These are phyloP conservation scores for Silene uniflora DNA, from an alignment of 148 eudicot genomes.

Conservation along the genomic window DNA sequence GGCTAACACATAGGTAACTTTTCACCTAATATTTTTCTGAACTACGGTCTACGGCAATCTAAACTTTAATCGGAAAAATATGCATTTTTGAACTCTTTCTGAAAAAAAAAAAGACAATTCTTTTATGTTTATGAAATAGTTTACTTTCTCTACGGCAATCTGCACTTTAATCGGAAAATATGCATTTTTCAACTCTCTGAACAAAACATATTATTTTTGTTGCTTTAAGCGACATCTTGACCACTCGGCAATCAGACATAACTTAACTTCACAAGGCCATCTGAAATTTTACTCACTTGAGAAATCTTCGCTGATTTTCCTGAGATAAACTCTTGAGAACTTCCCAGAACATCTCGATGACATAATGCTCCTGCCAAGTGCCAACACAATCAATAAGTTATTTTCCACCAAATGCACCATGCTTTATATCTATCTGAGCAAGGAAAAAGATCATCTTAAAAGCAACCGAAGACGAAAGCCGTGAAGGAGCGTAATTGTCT, in stretches of 20 bases:
- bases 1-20: not conserved
- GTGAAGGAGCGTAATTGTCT: not conserved
- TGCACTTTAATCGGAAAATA: not conserved
- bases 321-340: conserved; percentile 67
- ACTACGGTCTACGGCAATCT: not conserved
- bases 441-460: not conserved
- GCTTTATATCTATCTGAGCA: not conserved
- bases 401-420: not conserved
- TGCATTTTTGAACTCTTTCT: not conserved
- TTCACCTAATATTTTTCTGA: not conserved
- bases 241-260: not conserved
- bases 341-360: conserved; percentile 90
- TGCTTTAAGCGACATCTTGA: not conserved
- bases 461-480: not conserved
- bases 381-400: conserved; percentile 17
- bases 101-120: too few species aligned
- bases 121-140: too few species aligned
- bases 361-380: conserved; percentile 92
- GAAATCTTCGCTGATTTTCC: conserved; percentile 79
- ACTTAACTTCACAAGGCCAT: not conserved
- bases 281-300: conserved; percentile 58
- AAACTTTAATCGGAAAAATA: not conserved
- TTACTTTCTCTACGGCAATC: not conserved
- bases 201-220: not conserved
- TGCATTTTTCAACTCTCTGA: too few species aligned